Evolutionary conservation across 495 filamentous ascomycete species (phyloP).

Genomic region (Chaetomidium leptoderma): DNA sequence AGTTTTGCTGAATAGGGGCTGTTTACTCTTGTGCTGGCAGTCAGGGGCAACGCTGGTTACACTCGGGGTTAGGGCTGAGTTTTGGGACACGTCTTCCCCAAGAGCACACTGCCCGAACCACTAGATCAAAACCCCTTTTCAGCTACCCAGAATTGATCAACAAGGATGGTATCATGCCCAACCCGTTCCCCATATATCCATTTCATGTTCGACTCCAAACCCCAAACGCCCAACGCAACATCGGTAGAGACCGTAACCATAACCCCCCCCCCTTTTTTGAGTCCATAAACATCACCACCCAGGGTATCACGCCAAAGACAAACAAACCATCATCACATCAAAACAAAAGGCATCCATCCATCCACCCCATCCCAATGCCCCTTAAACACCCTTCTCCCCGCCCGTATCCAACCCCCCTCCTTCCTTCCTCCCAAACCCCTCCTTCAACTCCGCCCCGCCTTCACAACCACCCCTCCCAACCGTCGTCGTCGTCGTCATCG

Average conservation of each 20-base stretch:
- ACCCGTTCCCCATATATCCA: no score
- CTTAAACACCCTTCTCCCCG: background rate
- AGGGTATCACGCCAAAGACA: conserved; percentile 7
- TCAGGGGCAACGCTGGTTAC: no score
- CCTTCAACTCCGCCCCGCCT: conserved; percentile 4
- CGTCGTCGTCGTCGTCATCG: no score
- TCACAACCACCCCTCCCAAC: conserved; percentile 8
- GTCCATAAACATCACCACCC: background rate
- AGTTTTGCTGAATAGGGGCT: no score
- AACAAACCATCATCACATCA: background rate
- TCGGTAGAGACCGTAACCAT: conserved; percentile 5
- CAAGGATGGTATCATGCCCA: conserved; percentile 12
- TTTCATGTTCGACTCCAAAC: background rate
- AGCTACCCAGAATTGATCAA: background rate
- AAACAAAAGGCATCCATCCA: background rate
- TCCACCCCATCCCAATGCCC: background rate
- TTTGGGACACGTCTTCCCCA: no score
- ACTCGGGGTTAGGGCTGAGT: no score
- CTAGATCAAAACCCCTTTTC: background rate
- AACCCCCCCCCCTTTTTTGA: background rate
- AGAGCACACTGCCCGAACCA: no score
- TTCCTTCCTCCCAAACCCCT: background rate
- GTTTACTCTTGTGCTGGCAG: no score
- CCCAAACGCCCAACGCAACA: background rate
- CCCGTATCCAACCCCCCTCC: background rate